Base-by-base conservation (phyloP, 1,284 basidiomycete genomes). In the Vanrija sp. region DNA sequence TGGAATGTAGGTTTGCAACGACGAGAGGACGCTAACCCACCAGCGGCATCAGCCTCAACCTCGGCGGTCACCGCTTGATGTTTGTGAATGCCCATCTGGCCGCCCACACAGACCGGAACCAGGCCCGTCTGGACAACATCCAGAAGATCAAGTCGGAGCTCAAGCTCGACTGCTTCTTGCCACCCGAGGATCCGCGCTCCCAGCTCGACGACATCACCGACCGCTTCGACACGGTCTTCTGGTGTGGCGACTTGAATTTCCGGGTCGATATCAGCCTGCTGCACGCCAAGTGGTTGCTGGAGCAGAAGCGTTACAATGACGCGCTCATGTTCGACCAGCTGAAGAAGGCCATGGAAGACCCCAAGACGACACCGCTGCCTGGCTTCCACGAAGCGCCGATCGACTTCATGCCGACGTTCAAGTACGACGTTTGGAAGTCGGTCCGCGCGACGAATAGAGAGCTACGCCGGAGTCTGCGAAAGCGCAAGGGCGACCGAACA, bases 11-110 rank as follows among this genome's bases (percentile, higher is more conserved):
- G 66, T 61, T 15, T 41, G 5, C 0, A n/a, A 3, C n/a, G 15
- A 2, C 19, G 14, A 48, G 42, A 6, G 62, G 59, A 57, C 31
- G 59, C 65, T 41, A 73, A 70, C 24, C 65, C 72, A 20, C 38
- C 50, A 73, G 68, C 25, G 81, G 79, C 16, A 78, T 82, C 62
- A 77, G 77, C 45, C 62, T 83, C 38, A 76, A 79, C 45, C 71
- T 83, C 18, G 80, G 75, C n/a, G 68, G 68, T 18, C 76, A 78
- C 19, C 69, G 79, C 1, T 69, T 83, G 37, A 71, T 83, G 2
- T 83, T 83, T 57, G 75, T 83, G 59, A 82, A 81, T 41, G 78
- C 81, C 0, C 81, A 83, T 60, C 67, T 83, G 14, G 81, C 81
- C 0, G 79, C 78, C 0, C 79, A 80, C 59, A 73, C 76, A 0